Percentiles rank a stretch among this genome's conserved stretches.
These are phyloP conservation scores for Syzygium aqueum DNA, from an alignment of 345 rosid genomes.

Conservation along the genomic window DNA sequence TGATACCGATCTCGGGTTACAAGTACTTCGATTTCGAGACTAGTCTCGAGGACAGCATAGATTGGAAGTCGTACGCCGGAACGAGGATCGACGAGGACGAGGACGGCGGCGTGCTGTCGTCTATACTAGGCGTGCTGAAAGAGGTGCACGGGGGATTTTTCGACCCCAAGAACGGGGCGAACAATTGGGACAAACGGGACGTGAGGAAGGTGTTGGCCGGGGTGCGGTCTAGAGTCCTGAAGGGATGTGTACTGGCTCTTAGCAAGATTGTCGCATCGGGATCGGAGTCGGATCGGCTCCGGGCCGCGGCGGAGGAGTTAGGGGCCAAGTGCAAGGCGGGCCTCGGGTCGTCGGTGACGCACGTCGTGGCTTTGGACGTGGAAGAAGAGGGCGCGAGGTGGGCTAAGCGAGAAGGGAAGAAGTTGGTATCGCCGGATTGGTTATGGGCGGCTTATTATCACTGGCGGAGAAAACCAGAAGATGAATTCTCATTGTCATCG, in stretches of 20 bases:
- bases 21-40: neutral
- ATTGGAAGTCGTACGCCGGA: neutral
- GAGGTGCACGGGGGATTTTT: neutral
- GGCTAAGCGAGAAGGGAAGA: neutral
- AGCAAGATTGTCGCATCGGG: neutral
- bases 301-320: neutral
- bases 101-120: neutral
- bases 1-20: neutral
- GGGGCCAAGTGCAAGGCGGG: neutral
- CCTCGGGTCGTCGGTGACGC: neutral
- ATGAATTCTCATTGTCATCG: neutral
- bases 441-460: neutral
- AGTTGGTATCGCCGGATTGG: neutral
- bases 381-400: neutral
- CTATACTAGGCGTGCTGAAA: neutral
- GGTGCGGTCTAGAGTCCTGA: neutral
- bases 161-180: neutral
- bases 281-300: neutral
- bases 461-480: neutral
- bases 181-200: neutral
- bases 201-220: neutral
- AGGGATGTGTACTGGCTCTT: neutral
- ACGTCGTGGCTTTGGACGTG: neutral
- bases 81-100: constrained; percentile 4
- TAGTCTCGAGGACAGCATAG: neutral